These are phyloP conservation scores for Chrysochromulina tobinii DNA, from an alignment of 78 protist species.

Conservation along the genomic window DNA sequence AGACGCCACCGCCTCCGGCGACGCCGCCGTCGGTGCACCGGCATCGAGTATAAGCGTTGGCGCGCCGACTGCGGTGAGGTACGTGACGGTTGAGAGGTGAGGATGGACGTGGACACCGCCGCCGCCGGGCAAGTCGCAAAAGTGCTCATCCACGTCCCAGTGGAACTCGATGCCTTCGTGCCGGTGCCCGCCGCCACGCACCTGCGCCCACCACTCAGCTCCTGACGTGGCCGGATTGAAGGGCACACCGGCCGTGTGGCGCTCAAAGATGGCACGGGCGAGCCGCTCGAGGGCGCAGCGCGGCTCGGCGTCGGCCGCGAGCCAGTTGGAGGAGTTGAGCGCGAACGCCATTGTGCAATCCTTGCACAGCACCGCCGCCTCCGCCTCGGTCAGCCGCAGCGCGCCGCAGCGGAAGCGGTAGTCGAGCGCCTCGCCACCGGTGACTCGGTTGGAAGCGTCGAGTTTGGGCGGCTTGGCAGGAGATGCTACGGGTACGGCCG, in stretches of 20 bases:
- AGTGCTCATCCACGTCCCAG: constrained; percentile 1
- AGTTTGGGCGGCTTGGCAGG: no score
- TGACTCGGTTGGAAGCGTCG: no score
- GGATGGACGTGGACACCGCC: no score
- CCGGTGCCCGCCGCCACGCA: neutral
- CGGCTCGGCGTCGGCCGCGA: neutral
- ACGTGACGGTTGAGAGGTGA: neutral
- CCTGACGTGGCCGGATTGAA: neutral
- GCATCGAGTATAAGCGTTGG: neutral
- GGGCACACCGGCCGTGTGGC: neutral
- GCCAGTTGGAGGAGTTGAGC: neutral
- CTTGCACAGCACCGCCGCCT: neutral
- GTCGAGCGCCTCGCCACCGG: no score
- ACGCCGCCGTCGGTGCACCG: neutral
- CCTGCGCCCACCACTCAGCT: constrained; percentile 16
- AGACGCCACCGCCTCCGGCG: neutral
- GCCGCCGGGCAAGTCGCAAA: no score
- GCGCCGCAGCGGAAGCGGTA: neutral
- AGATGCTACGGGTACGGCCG: no score
- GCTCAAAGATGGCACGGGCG: neutral
- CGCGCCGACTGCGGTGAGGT: neutral
- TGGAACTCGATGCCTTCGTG: neutral
- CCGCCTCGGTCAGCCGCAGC: neutral
- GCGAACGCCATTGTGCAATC: neutral
- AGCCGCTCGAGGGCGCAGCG: neutral